Conservation (phyloP, 164 flowering plant species). For the Chloranthus sessilifolius region DNA sequence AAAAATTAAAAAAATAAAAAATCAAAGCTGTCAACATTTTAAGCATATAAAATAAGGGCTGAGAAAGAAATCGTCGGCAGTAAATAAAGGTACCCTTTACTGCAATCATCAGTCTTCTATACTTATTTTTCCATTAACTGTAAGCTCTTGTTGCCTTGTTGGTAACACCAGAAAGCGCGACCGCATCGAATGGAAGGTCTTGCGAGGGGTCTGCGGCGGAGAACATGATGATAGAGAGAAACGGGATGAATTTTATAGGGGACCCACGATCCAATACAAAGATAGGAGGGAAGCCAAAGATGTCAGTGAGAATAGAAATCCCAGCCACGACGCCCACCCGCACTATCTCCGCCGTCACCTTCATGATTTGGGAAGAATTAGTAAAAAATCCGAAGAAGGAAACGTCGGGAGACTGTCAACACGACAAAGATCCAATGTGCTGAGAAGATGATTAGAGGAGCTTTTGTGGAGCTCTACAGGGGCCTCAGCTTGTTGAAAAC, state of each 20-base stretch:
- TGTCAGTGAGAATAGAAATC: constrained; percentile 62
- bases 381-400: constrained; percentile 70
- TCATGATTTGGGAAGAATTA: constrained; percentile 82
- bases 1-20: too few relatives aligned
- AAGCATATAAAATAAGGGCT: too few relatives aligned
- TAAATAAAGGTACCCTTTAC: too few relatives aligned
- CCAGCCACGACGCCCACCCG: constrained; percentile 62
- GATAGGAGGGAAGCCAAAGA: constrained; percentile 46
- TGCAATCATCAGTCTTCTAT: too few relatives aligned
- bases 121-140: too few relatives aligned
- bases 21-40: too few relatives aligned
- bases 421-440: constrained; percentile 80
- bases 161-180: constrained; percentile 31
- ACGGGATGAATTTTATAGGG: constrained; percentile 42
- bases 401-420: constrained; percentile 42
- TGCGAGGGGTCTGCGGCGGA: constrained; percentile 27
- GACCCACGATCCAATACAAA: constrained; percentile 39
- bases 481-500: constrained; percentile 81
- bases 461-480: constrained; percentile 88
- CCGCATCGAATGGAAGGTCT: constrained; percentile 28
- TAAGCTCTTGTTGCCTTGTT: too few relatives aligned
- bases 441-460: constrained; percentile 85
- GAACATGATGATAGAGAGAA: constrained; percentile 40
- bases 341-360: constrained; percentile 54
- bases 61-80: too few relatives aligned